Base-by-base conservation (phyloP, 2,329 filamentous ascomycete genomes). In the Endoconidiophora polonica region DNA sequence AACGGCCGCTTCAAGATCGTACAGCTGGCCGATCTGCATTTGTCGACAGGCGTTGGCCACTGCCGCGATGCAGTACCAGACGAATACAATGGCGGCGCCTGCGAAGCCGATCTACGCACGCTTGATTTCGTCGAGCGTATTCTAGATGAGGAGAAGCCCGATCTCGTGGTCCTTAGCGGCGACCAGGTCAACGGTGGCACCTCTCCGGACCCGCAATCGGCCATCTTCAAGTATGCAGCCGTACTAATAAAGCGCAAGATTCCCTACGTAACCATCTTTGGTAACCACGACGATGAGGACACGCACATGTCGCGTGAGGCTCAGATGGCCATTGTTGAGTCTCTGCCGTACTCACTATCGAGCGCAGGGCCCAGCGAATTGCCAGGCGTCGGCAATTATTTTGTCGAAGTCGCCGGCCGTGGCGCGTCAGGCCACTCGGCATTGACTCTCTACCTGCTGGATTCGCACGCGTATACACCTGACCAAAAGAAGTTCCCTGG, bases 1-100 rank as follows among this genome's bases (percentile, higher is more conserved):
- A 86, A 91, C 61, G 91, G 90, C 26, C 86, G 83, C 58, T 96
- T 96, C 70, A 96, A 96, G 69, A 94, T 98, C 56, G 79, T 98
- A 74, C 91, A 98, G 65, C 71, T 94, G 50, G 83, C 87, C n/a
- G 91, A 98, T 66, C 68, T 96, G 54, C 91, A 98, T 64, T 68
- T 98, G 50, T 90, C 86, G 60, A 98, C 91, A 2, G 91, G 90
- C 7, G 72, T 88, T 4, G 91, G 91, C 7, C 66, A 67, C 42
- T 98, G 91, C 61, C 79, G 91, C 56, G 87, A 98, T 58, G 77
- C 86, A n/a, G 73, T 90, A 56, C 88, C 88, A 0, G 74, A 78
- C 54, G 74, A 73, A 44, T 76, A 77, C 56, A 76, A 86, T 48
- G 80, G 79, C 4, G 83, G 81, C 9, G 77, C 79, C 58, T 98